Conservation (phyloP, 1,284 basidiomycete species). For the Fistulinella cinereoalba region DNA sequence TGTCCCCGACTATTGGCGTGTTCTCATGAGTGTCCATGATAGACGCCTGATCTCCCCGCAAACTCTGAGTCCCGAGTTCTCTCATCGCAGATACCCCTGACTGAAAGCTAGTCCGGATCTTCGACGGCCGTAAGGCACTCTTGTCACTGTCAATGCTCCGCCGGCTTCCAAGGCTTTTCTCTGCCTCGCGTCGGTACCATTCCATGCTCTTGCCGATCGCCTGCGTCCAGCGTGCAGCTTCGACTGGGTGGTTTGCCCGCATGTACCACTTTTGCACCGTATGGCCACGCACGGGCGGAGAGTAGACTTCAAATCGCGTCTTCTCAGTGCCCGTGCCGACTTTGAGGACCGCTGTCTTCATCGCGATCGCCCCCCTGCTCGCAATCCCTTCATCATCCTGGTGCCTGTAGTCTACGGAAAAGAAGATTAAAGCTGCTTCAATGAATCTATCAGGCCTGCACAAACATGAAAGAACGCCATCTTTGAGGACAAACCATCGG, state of each 20-base stretch:
- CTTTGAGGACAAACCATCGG: slow-evolving; percentile 92
- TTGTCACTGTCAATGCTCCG: slow-evolving; percentile 31
- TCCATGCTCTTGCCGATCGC: slow-evolving; percentile 75
- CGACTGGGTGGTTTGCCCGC: slow-evolving; percentile 87
- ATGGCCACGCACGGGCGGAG: slow-evolving; percentile 49
- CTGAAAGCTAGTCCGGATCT: slow-evolving; percentile 32
- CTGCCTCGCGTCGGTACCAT: slow-evolving; percentile 42
- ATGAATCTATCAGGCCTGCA: slow-evolving; percentile 12
- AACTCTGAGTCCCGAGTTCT: slow-evolving; percentile 21
- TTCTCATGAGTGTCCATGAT: slow-evolving; percentile 19
- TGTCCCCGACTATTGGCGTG: slow-evolving; percentile 10
- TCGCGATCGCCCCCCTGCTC: slow-evolving; percentile 85
- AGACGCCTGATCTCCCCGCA: slow-evolving; percentile 30
- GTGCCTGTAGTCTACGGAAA: slow-evolving; percentile 77
- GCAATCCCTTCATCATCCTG: slow-evolving; percentile 91
- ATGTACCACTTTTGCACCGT: slow-evolving; percentile 80
- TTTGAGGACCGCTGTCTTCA: slow-evolving; percentile 76
- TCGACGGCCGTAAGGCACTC: slow-evolving; percentile 26
- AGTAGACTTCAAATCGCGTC: slow-evolving; percentile 82
- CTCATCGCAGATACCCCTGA: slow-evolving; percentile 24
- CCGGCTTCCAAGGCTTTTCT: slow-evolving; percentile 14
- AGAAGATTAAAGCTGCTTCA: slow-evolving; percentile 4
- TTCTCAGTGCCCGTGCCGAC: slow-evolving; percentile 44
- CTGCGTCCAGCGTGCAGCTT: slow-evolving; percentile 84
- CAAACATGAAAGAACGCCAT: slow-evolving; percentile 81